These are phyloP conservation scores for Mycena sanguinolenta DNA, from an alignment of 768 basidiomycete species.

Conservation along the genomic window DNA sequence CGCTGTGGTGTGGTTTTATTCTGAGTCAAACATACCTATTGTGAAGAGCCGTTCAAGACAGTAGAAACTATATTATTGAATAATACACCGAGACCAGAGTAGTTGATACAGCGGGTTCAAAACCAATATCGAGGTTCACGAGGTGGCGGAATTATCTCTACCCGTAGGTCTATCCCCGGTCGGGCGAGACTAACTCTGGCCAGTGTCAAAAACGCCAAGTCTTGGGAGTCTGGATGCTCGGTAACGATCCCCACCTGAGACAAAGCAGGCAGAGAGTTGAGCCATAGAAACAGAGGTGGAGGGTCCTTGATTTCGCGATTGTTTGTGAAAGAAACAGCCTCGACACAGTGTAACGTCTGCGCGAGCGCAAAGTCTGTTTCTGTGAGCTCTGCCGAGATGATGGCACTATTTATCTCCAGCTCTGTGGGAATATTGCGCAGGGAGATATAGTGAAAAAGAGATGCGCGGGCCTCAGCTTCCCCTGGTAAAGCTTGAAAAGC, in stretches of 20 bases:
- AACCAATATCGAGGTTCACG: too few species aligned
- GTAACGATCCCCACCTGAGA: neutral
- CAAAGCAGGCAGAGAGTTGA: neutral
- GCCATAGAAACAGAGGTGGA: neutral
- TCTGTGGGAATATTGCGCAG: neutral
- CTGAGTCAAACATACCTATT: too few species aligned
- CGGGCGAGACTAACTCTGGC: neutral
- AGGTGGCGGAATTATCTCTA: too few species aligned
- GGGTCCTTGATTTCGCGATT: too few species aligned
- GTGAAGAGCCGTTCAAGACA: too few species aligned
- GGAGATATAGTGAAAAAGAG: neutral
- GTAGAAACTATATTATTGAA: too few species aligned
- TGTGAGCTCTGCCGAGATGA: neutral
- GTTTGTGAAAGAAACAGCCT: too few species aligned
- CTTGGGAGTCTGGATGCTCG: too few species aligned
- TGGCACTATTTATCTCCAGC: neutral
- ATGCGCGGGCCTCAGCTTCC: neutral
- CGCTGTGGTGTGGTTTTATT: too few species aligned
- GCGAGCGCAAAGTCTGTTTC: neutral
- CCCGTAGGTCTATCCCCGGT: neutral
- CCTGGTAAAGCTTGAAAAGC: too few species aligned
- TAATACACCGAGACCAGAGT: too few species aligned
- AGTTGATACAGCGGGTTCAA: too few species aligned
- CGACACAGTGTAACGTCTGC: neutral
- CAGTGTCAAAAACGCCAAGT: neutral